Evolutionary conservation across 192 early-diverging fungal species (phyloP), one percentile per base, ranked within the genome.

Genomic region (Cetraspora pellucida): DNA sequence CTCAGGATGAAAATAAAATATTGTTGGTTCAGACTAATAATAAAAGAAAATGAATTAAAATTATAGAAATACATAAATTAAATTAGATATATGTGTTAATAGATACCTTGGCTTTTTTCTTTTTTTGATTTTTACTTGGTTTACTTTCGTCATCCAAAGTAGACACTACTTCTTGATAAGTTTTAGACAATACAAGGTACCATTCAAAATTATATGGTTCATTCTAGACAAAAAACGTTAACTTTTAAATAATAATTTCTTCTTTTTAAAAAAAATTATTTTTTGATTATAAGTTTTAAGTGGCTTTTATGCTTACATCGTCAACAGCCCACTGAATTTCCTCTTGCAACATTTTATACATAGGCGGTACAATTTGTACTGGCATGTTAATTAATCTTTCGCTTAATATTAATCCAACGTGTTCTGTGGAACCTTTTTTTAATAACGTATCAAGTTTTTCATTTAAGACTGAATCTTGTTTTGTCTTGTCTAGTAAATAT

Each of bases 311-410:
- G 83, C 66, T 75, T 86, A 91, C 91, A 60, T 92, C 89, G 7
- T 90, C 90, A 19, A 91, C 80, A 14, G 91, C 91, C 85, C 87
- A 85, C 64, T 93, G 83, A 58, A 95, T 82, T 77, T 97, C 97
- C 52, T 95, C 92, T 46, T 88, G 72, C 49, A 97, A 85, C 94
- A 97, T 94, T 28, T 88, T 90, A 77, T 95, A 91, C 94, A 99
- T 94, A 2, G 93, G 95, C 21, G 95, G 91, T 1, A 93, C 89
- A 10, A 97, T 86, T 77, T 97, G 92, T 30, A 95, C 94, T 13
- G 97, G 97, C 94, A 99, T 95, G 79, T 99, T 99, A 79, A 99
- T 88, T 27, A 99, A 88, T 8, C 97, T 85, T 73, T 97, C 96
- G 76, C 90, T 94, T 23, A 99, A 25, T 27, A 99, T 77, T 66